Conservation (phyloP, 805 yeast species). For the Barnettozyma sp. region DNA sequence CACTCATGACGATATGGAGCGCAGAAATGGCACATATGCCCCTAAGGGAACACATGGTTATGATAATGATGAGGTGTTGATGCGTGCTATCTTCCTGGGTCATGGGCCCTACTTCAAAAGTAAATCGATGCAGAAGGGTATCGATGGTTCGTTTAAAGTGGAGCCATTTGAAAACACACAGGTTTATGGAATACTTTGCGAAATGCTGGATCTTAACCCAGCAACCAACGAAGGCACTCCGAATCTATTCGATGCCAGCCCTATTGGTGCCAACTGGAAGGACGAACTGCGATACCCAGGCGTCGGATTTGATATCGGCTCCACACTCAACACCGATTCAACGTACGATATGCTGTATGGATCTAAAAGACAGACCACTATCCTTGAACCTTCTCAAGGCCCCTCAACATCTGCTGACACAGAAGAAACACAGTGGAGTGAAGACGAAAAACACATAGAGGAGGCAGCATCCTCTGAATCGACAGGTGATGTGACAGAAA, state of each 20-base stretch:
- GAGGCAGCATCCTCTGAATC: slow-evolving; percentile 8
- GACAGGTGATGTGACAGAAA: background rate
- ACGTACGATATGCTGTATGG: slow-evolving; percentile 43
- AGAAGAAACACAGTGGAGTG: slow-evolving; percentile 10
- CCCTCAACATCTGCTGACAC: background rate
- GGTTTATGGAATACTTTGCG: slow-evolving; percentile 69
- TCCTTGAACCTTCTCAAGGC: slow-evolving; percentile 10
- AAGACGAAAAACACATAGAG: slow-evolving; percentile 6
- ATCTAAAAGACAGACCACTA: slow-evolving; percentile 12
- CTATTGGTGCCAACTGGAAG: slow-evolving; percentile 38
- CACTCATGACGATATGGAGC: slow-evolving; percentile 49
- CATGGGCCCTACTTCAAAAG: slow-evolving; percentile 68
- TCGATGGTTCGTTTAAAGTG: slow-evolving; percentile 27
- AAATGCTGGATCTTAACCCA: slow-evolving; percentile 45
- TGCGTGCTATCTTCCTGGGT: slow-evolving; percentile 79
- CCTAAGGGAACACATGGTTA: slow-evolving; percentile 77
- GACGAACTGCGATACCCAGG: slow-evolving; percentile 44
- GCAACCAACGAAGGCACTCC: slow-evolving; percentile 54
- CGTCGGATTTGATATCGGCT: slow-evolving; percentile 38
- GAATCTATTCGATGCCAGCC: slow-evolving; percentile 24
- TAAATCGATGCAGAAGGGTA: slow-evolving; percentile 15
- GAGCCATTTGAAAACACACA: slow-evolving; percentile 68
- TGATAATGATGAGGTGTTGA: slow-evolving; percentile 64
- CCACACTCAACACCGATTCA: slow-evolving; percentile 36
- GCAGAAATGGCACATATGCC: slow-evolving; percentile 17